Evolutionary conservation across 1,284 basidiomycete species (phyloP).

Genomic region (Tranzscheliella williamsii): DNA sequence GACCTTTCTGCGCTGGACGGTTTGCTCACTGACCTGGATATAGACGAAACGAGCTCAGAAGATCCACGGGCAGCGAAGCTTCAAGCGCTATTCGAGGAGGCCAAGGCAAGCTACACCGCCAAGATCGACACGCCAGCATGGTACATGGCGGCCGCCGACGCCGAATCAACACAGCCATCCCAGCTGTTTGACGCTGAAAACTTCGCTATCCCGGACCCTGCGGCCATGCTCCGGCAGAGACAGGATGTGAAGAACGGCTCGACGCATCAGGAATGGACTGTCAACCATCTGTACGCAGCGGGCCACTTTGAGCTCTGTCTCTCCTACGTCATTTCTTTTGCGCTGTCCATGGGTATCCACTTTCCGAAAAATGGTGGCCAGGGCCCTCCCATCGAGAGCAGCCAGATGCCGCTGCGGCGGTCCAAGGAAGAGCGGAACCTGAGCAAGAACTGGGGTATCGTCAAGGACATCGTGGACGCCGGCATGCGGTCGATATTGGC

Average conservation of each 20-base stretch:
- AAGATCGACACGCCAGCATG: constrained; percentile 22
- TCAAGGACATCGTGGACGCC: constrained; percentile 27
- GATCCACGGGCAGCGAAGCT: constrained; percentile 30
- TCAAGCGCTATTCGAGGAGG: constrained; percentile 25
- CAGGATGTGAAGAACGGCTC: constrained; percentile 10
- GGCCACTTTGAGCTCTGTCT: constrained; percentile 23
- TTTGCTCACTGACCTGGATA: constrained; percentile 26
- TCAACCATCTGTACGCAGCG: constrained; percentile 19
- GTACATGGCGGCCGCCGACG: background rate
- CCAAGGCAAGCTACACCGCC: constrained; percentile 21
- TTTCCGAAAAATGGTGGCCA: background rate
- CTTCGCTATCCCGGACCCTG: constrained; percentile 5
- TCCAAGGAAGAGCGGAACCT: constrained; percentile 23
- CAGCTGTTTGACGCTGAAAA: background rate
- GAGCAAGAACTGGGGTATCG: constrained; percentile 33
- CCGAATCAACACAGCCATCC: background rate
- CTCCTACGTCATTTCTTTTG: constrained; percentile 23
- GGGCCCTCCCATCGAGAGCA: background rate
- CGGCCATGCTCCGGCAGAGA: constrained; percentile 1
- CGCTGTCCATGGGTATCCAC: constrained; percentile 12
- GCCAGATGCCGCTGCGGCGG: constrained; percentile 3
- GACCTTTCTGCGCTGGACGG: constrained; percentile 24
- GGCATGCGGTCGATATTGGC: constrained; percentile 13
- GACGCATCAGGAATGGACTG: constrained; percentile 31
- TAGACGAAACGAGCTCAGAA: constrained; percentile 5